phyloP scores from a whole-genome alignment of 345 rosid species.

The Eucalyptus lansdowneana region DNA sequence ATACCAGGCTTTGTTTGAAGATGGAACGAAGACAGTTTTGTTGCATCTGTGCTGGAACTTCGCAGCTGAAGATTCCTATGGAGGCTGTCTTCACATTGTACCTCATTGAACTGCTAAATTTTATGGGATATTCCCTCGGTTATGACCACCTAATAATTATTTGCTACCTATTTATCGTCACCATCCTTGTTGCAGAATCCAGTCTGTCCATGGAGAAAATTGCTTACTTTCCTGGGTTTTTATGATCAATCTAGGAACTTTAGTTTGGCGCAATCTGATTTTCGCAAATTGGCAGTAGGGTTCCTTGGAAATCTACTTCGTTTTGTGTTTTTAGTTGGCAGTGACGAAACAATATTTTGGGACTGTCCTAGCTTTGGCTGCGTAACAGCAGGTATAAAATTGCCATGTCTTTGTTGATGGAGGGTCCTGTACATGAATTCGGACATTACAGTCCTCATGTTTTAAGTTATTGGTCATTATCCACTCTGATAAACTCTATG shows the following conservation, averaged over 20 bases:
- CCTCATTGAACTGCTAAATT: background rate
- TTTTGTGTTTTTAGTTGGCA: background rate
- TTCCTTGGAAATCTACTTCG: background rate
- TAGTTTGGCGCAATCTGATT: background rate
- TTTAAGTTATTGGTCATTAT: background rate
- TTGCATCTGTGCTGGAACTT: background rate
- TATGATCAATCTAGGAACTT: background rate
- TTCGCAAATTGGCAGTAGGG: background rate
- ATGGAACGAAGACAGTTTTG: constrained; percentile 3
- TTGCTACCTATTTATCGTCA: background rate
- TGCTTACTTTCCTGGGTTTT: background rate
- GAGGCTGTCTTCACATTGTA: background rate
- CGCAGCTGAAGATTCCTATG: constrained; percentile 8
- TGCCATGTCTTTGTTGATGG: background rate
- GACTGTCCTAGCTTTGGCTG: background rate
- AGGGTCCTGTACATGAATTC: background rate
- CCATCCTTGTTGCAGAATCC: background rate
- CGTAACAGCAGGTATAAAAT: background rate
- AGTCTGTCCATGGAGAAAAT: background rate
- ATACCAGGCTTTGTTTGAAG: background rate
- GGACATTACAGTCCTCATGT: background rate
- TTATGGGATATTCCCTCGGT: background rate
- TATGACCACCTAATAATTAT: background rate
- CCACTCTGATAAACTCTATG: background rate
- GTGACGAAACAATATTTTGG: background rate